Conservation (phyloP, 805 yeast species). For the Wickerhamiella kurtzmanii region DNA sequence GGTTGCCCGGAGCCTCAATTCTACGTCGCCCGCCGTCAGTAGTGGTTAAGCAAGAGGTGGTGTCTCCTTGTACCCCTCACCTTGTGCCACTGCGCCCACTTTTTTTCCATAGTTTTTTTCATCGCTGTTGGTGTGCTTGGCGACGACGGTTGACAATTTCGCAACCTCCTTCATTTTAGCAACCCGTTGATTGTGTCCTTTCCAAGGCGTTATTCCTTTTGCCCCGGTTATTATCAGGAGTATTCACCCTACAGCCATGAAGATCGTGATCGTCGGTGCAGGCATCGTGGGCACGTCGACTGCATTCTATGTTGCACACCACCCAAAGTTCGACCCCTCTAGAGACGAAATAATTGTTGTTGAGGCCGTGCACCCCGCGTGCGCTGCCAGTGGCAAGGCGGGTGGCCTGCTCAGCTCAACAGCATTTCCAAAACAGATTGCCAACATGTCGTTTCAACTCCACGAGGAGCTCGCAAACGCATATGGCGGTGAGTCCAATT, state of each 20-base stretch:
- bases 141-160: too few species aligned
- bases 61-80: too few species aligned
- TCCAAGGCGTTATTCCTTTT: too few species aligned
- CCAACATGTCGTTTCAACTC: conserved; percentile 70
- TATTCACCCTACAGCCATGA: background rate
- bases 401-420: conserved; percentile 90
- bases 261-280: conserved; percentile 34
- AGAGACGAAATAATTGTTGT: conserved; percentile 71
- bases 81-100: too few species aligned
- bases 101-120: too few species aligned
- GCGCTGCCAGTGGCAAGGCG: conserved; percentile 96
- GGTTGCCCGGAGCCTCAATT: too few species aligned
- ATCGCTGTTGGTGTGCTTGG: too few species aligned
- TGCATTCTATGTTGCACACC: conserved; percentile 75
- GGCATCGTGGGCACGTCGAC: conserved; percentile 95
- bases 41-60: too few species aligned
- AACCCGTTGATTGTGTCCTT: too few species aligned
- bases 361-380: conserved; percentile 86
- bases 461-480: conserved; percentile 72
- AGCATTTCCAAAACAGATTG: conserved; percentile 95
- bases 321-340: conserved; percentile 60
- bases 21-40: too few species aligned
- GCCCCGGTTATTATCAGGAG: too few species aligned
- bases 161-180: too few species aligned
- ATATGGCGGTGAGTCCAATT: conserved; percentile 69